Evolutionary conservation across 1,284 basidiomycete genomes (phyloP).

Genomic region (Cryptococcus sp.): DNA sequence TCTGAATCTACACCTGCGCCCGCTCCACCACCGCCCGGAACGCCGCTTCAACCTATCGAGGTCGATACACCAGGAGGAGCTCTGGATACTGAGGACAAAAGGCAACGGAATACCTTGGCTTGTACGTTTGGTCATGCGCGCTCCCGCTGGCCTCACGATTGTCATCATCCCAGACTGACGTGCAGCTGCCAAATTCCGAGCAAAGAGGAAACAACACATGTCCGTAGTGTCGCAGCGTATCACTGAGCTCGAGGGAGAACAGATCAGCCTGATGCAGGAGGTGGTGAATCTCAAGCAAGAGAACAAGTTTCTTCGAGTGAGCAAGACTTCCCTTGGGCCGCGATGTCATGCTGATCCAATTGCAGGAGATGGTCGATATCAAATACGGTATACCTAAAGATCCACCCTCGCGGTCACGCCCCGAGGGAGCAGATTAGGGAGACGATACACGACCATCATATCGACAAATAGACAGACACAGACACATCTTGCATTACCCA

Average conservation of each 20-base stretch:
- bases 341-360: neutral
- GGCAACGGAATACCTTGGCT: constrained; percentile 29
- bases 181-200: constrained; percentile 31
- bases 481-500: too few relatives aligned
- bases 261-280: constrained; percentile 20
- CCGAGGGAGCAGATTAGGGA: too few relatives aligned
- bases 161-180: neutral
- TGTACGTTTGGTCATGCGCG: too few relatives aligned
- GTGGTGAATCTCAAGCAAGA: constrained; percentile 26
- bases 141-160: too few relatives aligned
- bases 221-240: constrained; percentile 20
- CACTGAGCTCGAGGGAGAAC: constrained; percentile 22
- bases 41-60: neutral
- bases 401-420: too few relatives aligned
- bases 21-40: neutral
- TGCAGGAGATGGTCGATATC: constrained; percentile 28
- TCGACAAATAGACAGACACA: too few relatives aligned
- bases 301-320: constrained; percentile 26
- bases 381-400: too few relatives aligned
- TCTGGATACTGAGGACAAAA: constrained; percentile 27
- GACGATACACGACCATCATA: too few relatives aligned
- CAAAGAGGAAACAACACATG: constrained; percentile 29
- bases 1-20: neutral
- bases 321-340: too few relatives aligned
- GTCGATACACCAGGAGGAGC: neutral